These are phyloP conservation scores for Pythium aquatile DNA, from an alignment of 352 stramenopile species.

Conservation along the genomic window DNA sequence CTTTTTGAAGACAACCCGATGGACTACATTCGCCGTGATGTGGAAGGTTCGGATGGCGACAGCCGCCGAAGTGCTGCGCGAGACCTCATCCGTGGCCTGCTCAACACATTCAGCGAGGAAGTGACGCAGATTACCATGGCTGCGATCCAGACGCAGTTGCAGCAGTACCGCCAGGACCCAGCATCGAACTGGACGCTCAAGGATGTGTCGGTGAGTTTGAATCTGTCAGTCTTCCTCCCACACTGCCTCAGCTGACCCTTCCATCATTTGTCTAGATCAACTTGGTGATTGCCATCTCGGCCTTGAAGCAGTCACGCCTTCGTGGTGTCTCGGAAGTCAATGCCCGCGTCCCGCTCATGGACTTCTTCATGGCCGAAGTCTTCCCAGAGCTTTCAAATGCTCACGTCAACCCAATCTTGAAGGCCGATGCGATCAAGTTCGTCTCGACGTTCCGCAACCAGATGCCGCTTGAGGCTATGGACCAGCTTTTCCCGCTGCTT, in stretches of 20 bases:
- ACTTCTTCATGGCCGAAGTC: slow-evolving; percentile 95
- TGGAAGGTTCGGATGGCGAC: slow-evolving; percentile 97
- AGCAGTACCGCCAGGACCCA: slow-evolving; percentile 87
- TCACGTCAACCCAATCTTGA: slow-evolving; percentile 91
- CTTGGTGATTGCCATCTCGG: slow-evolving; percentile 95
- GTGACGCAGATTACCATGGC: slow-evolving; percentile 94
- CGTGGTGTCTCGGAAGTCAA: slow-evolving; percentile 96
- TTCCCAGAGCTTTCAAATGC: slow-evolving; percentile 90
- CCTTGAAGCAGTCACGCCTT: slow-evolving; percentile 91
- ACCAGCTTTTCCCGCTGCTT: slow-evolving; percentile 92
- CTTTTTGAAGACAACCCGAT: slow-evolving; percentile 98
- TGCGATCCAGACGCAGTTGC: slow-evolving; percentile 90
- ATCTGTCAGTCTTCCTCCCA: neutral
- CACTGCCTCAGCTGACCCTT: neutral
- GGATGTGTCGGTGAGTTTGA: slow-evolving; percentile 90
- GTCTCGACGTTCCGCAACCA: slow-evolving; percentile 98
- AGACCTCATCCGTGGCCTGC: slow-evolving; percentile 95
- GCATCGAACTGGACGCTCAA: slow-evolving; percentile 93
- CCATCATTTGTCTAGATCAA: slow-evolving; percentile 59
- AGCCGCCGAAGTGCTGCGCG: slow-evolving; percentile 93
- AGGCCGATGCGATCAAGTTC: slow-evolving; percentile 98
- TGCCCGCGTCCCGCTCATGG: slow-evolving; percentile 93
- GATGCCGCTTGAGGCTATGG: slow-evolving; percentile 91
- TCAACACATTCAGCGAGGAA: slow-evolving; percentile 92
- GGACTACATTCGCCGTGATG: slow-evolving; percentile 98